Evolutionary conservation across 1,284 basidiomycete genomes (phyloP).

Genomic region (Pyrrhoderma lamaoense): DNA sequence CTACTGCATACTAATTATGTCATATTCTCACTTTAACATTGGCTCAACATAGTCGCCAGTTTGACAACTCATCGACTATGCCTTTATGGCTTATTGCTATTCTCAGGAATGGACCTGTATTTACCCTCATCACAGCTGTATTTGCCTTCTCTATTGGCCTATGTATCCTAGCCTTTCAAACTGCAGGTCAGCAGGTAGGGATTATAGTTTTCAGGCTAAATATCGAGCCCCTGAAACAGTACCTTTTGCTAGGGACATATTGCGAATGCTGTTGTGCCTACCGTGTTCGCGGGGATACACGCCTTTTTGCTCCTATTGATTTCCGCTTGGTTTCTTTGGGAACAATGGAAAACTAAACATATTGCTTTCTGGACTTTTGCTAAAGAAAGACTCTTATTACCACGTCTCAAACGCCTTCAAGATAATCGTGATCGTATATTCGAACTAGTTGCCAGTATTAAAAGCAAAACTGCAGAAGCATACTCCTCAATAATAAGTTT

Average conservation of each 20-base stretch:
- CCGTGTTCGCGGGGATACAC: background rate
- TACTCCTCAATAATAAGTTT: background rate
- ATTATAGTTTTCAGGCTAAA: background rate
- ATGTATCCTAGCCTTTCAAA: constrained; percentile 3
- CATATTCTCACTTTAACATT: background rate
- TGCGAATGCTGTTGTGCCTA: background rate
- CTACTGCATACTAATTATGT: background rate
- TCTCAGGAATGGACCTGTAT: constrained; percentile 3
- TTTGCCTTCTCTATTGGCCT: background rate
- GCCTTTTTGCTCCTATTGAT: background rate
- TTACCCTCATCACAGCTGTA: background rate
- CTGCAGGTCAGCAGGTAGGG: background rate
- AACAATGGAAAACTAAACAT: background rate
- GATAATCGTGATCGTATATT: background rate
- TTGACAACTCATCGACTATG: background rate
- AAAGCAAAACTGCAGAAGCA: background rate
- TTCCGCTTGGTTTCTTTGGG: constrained; percentile 1
- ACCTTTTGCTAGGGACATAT: background rate
- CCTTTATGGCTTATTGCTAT: background rate
- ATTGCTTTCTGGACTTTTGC: background rate
- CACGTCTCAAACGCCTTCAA: background rate
- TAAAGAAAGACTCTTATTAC: background rate
- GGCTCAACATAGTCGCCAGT: background rate
- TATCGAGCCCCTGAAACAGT: background rate
- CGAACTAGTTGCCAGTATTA: background rate